phyloP scores from a whole-genome alignment of 2,329 filamentous ascomycete species.

The Periconia digitata region DNA sequence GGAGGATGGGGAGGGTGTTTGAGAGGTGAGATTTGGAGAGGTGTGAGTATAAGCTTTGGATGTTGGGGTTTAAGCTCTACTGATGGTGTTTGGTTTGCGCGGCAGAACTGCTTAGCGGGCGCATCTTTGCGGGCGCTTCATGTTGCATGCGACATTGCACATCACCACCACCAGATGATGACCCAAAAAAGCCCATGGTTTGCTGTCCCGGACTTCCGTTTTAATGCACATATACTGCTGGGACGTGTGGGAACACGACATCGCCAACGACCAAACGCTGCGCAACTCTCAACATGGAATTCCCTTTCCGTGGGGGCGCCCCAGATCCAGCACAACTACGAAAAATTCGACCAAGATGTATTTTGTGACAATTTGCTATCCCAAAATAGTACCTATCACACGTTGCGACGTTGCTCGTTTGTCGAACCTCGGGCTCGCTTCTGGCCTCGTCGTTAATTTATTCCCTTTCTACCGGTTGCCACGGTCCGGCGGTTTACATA shows the following conservation, averaged over 20 bases:
- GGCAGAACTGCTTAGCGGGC: not conserved
- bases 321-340: too few species aligned
- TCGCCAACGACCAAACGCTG: too few species aligned
- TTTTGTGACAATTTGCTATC: not conserved
- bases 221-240: too few species aligned
- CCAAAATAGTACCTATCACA: not conserved
- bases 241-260: too few species aligned
- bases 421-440: conserved; percentile 9
- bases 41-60: not conserved
- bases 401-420: not conserved
- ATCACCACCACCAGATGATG: too few species aligned
- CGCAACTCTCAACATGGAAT: too few species aligned
- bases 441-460: conserved; percentile 22
- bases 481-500: conserved; percentile 33
- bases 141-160: too few species aligned
- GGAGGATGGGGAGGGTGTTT: conserved; percentile 14
- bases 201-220: too few species aligned
- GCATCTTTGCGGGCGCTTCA: not conserved
- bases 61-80: too few species aligned
- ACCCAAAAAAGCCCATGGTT: too few species aligned
- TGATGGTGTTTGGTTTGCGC: not conserved
- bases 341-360: too few species aligned
- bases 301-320: too few species aligned
- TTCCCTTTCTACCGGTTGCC: conserved; percentile 23
- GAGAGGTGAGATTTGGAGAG: not conserved